Evolutionary conservation across 306 rosid species (phyloP).

Genomic region (Cucurbita argyrosperma): DNA sequence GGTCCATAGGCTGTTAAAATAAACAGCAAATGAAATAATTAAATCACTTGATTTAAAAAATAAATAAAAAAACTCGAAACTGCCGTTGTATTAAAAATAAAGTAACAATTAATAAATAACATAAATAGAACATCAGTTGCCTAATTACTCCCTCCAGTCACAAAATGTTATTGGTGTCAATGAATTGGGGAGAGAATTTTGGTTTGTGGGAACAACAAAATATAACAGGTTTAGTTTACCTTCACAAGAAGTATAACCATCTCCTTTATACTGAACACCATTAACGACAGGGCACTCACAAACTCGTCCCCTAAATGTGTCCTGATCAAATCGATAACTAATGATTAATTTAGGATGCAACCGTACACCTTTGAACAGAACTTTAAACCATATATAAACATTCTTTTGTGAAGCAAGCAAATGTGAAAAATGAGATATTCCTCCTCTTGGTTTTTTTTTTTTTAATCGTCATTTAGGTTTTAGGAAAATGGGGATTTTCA

Average conservation of each 20-base stretch:
- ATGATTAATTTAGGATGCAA: not conserved
- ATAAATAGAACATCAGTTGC: no score
- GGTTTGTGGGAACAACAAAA: not conserved
- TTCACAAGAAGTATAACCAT: conserved; percentile 64
- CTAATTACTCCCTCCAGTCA: not conserved
- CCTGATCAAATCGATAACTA: conserved; percentile 31
- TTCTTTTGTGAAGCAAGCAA: not conserved
- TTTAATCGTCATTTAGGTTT: not conserved
- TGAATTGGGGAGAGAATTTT: not conserved
- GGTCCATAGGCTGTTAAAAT: conserved; percentile 71
- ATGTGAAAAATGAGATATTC: not conserved
- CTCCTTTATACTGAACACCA: conserved; percentile 79
- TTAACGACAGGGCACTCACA: conserved; percentile 76
- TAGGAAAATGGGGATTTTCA: not conserved
- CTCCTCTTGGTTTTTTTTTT: not conserved
- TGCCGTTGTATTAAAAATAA: not conserved
- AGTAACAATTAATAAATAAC: not conserved
- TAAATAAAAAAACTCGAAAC: no score
- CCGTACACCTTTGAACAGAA: not conserved
- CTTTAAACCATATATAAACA: not conserved
- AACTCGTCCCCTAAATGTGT: conserved; percentile 90
- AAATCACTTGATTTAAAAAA: not conserved
- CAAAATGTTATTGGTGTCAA: not conserved
- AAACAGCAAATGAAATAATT: not conserved
- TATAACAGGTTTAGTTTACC: conserved; percentile 39